These are phyloP conservation scores for Cercospora canescens DNA, from an alignment of 2,329 filamentous ascomycete species.

Conservation along the genomic window DNA sequence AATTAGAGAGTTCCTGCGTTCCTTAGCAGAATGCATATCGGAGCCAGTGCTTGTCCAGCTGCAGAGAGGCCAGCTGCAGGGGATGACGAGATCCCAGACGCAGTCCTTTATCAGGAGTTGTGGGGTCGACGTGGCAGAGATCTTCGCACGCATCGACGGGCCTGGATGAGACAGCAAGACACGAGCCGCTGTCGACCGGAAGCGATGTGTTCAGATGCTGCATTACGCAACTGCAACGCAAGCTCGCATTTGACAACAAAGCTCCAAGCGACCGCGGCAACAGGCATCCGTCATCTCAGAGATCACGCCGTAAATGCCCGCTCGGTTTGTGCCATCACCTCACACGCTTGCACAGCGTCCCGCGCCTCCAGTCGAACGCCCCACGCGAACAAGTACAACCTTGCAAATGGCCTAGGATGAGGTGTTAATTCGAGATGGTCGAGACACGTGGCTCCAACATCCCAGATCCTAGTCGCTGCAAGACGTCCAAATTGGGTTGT, in stretches of 20 bases:
- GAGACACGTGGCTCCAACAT: conserved; percentile 2
- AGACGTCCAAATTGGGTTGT: background rate
- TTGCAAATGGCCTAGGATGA: background rate
- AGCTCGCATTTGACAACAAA: background rate
- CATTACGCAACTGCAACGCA: background rate
- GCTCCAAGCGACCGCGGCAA: background rate
- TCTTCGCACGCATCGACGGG: conserved; percentile 3
- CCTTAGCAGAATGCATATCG: conserved; percentile 45
- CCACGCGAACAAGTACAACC: background rate
- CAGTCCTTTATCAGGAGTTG: conserved; percentile 35
- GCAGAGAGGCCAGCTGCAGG: conserved; percentile 48
- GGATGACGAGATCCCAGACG: conserved; percentile 42
- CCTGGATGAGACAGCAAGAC: background rate
- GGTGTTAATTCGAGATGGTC: background rate
- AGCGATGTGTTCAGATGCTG: background rate
- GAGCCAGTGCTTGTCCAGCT: conserved; percentile 54
- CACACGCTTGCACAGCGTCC: background rate
- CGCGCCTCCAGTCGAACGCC: background rate
- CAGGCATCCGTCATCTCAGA: background rate
- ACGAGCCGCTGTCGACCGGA: background rate
- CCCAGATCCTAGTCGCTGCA: background rate
- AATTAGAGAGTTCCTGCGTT: conserved; percentile 44
- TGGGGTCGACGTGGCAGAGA: conserved; percentile 20
- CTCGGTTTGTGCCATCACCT: background rate
- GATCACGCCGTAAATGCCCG: background rate